Base-by-base conservation (phyloP, 2,329 filamentous ascomycete species). In the Ascochyta lentis region DNA sequence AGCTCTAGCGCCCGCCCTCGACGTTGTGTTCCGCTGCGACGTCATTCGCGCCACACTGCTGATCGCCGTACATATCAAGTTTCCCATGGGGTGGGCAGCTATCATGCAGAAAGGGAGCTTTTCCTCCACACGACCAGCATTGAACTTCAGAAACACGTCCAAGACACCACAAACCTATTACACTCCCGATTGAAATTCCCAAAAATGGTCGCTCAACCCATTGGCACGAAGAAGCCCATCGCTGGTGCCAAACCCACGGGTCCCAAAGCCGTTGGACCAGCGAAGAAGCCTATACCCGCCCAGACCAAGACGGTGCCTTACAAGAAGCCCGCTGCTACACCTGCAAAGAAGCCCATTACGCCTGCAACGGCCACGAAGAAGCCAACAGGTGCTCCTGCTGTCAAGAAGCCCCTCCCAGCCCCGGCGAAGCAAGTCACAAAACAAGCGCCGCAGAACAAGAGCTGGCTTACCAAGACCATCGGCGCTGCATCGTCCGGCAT, bases 401-500 rank as follows among this genome's bases (percentile, higher is more conserved):
- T 55, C 26, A 59, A 62, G 39, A 66, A 65, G 33, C 29, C 55
- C 7, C 35, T 58, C 22, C 54, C 56, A 10, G 47, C 55, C 23
- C 31, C 51, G 6, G 46, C 59, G 13, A 59, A 57, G 10, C 40
- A 56, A 6, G 13, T 48, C 42, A 43, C 49, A 33, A 42, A 49
- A 16, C 51, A 54, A 61, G 58, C 65, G 38, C 66, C 69, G 35
- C 63, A 70, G 54, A 70, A 75, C 68, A 67, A 72, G 55, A 79
- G 78, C 63, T 82, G 79, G 79, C 73, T 82, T 61, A 79, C 76
- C 22, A 60, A 63, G 26, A 74, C 76, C 26, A 75, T 79, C 8
- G 77, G 79, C 60, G 70, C 71, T 59, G 75, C 68, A 34, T 75
- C 79, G 23, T 71, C 77, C 5, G 76, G 78, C 27, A 75, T 78